These are phyloP conservation scores for Barbarea vulgaris DNA, from an alignment of 345 rosid genomes.

Conservation along the genomic window DNA sequence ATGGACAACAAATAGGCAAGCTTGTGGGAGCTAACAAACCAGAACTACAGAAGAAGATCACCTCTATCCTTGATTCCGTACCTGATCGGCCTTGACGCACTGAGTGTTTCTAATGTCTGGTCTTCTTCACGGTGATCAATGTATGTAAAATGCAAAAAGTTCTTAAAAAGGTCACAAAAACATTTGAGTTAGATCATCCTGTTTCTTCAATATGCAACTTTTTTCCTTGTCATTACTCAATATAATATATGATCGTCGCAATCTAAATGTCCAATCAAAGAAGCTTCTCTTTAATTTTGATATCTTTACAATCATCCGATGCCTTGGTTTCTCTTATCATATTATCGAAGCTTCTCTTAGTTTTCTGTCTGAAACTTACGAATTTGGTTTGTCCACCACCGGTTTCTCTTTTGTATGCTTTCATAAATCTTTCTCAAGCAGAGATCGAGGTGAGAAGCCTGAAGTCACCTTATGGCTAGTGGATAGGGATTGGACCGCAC, in stretches of 20 bases:
- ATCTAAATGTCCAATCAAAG: slow-evolving; percentile 1
- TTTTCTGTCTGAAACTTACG: not conserved
- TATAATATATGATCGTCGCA: not conserved
- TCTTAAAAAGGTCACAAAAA: not conserved
- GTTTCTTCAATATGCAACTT: slow-evolving; percentile 19
- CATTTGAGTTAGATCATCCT: slow-evolving; percentile 31
- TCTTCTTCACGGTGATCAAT: slow-evolving; percentile 21
- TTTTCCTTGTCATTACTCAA: slow-evolving; percentile 1
- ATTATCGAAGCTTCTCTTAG: not conserved
- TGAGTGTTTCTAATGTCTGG: slow-evolving; percentile 6
- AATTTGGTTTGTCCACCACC: not conserved
- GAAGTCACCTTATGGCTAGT: not conserved
- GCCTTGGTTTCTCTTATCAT: not conserved
- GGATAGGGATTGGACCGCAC: not conserved
- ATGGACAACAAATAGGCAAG: slow-evolving; percentile 75
- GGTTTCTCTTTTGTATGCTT: not conserved
- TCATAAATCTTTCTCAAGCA: not conserved
- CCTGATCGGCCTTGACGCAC: slow-evolving; percentile 29
- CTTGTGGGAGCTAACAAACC: slow-evolving; percentile 90
- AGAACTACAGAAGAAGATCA: slow-evolving; percentile 72
- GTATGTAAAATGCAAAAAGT: slow-evolving; percentile 9
- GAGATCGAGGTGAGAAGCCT: not conserved
- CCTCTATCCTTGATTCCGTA: slow-evolving; percentile 50
- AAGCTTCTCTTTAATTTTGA: not conserved
- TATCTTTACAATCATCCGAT: not conserved